Evolutionary conservation across 169 alveolate genomes (phyloP).

Genomic region (Theileria annulata): DNA sequence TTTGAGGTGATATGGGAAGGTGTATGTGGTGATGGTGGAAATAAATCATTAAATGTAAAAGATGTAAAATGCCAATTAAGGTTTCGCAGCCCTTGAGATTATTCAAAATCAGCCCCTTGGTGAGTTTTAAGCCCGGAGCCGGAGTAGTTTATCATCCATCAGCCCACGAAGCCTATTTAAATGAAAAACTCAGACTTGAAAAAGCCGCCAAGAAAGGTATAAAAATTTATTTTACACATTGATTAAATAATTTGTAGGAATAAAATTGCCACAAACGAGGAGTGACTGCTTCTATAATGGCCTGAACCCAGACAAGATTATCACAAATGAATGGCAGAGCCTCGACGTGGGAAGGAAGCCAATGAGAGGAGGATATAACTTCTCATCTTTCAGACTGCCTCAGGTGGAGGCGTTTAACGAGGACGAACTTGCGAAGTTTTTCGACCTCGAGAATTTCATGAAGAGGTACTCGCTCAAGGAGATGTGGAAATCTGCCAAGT

Average conservation of each 20-base stretch:
- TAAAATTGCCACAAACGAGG: slow-evolving; percentile 58
- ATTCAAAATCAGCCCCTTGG: slow-evolving; percentile 74
- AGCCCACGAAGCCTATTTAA: slow-evolving; percentile 54
- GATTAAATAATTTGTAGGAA: slow-evolving; percentile 23
- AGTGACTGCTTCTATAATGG: slow-evolving; percentile 72
- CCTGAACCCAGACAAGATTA: slow-evolving; percentile 71
- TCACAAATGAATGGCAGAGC: slow-evolving; percentile 70
- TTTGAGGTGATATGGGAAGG: neutral
- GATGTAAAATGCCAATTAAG: slow-evolving; percentile 60
- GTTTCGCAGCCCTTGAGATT: slow-evolving; percentile 63
- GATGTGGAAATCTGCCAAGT: slow-evolving; percentile 70
- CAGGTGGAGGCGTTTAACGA: slow-evolving; percentile 75
- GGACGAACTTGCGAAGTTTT: slow-evolving; percentile 76
- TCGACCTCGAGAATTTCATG: slow-evolving; percentile 60
- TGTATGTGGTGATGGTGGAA: neutral
- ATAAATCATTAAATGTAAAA: too few relatives aligned
- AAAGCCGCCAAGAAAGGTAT: slow-evolving; percentile 47
- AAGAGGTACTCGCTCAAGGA: slow-evolving; percentile 63
- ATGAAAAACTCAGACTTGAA: slow-evolving; percentile 41
- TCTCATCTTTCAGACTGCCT: slow-evolving; percentile 72
- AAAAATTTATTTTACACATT: neutral
- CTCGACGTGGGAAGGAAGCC: slow-evolving; percentile 64
- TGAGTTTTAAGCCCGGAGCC: slow-evolving; percentile 76
- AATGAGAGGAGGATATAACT: slow-evolving; percentile 75
- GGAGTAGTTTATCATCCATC: slow-evolving; percentile 76